Conservation (phyloP, 441 rosid species). For the Adansonia rubrostipa region DNA sequence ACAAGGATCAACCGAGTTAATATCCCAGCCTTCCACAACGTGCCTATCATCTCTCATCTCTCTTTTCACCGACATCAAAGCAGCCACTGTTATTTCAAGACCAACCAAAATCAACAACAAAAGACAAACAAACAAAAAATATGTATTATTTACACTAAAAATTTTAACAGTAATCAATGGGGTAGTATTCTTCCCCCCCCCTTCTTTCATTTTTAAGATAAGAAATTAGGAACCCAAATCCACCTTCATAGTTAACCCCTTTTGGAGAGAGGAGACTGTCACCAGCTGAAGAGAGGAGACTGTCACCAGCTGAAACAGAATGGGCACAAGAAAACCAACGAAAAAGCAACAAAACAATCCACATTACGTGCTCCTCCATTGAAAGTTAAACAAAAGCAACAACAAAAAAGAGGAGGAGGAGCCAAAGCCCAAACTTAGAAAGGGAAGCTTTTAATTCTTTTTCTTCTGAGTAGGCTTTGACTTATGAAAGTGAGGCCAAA, state of each 20-base stretch:
- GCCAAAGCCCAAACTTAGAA: slow-evolving; percentile 20
- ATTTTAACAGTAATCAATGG: not conserved
- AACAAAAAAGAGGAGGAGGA: not conserved
- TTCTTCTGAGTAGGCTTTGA: slow-evolving; percentile 5
- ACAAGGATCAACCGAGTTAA: slow-evolving; percentile 95
- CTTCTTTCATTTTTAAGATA: not conserved
- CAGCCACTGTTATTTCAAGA: slow-evolving; percentile 57
- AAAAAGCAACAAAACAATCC: slow-evolving; percentile 34
- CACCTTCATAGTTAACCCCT: slow-evolving; percentile 92
- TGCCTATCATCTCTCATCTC: slow-evolving; percentile 64
- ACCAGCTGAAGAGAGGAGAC: slow-evolving; percentile 48
- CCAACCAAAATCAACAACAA: slow-evolving; percentile 1
- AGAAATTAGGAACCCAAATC: not conserved
- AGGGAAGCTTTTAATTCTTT: slow-evolving; percentile 34
- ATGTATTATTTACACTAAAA: too few species aligned
- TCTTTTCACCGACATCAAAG: slow-evolving; percentile 82
- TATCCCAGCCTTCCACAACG: slow-evolving; percentile 88
- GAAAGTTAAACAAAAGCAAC: slow-evolving; percentile 13
- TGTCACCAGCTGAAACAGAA: too few species aligned
- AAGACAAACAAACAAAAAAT: not conserved
- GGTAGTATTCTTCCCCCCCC: not conserved
- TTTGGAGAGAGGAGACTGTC: slow-evolving; percentile 88
- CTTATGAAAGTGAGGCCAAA: slow-evolving; percentile 21
- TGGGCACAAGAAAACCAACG: slow-evolving; percentile 37
- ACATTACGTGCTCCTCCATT: slow-evolving; percentile 30